Evolutionary conservation across 345 rosid species (phyloP).

Genomic region (Gossypium sturtianum): DNA sequence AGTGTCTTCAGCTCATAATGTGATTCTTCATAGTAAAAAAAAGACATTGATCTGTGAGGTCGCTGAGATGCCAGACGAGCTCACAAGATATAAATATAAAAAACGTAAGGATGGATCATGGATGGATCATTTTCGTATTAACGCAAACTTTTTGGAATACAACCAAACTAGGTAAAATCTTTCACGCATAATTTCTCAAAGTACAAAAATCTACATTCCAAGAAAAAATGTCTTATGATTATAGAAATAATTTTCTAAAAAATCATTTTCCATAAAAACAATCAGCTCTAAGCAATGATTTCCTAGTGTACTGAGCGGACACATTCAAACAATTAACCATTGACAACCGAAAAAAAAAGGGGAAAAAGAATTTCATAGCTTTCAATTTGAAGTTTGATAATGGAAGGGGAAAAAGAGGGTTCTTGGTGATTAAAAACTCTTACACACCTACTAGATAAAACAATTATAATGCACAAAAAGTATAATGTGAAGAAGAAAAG

Average conservation of each 20-base stretch:
- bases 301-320: neutral
- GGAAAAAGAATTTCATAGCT: neutral
- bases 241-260: neutral
- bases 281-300: neutral
- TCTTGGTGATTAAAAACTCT: neutral
- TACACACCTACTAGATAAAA: constrained; percentile 2
- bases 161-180: neutral
- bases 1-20: no score
- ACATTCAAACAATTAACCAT: neutral
- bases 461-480: constrained; percentile 13
- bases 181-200: neutral
- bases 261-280: neutral
- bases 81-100: no score
- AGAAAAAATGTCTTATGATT: no score
- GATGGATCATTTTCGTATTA: no score
- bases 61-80: no score
- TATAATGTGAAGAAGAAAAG: neutral
- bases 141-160: neutral
- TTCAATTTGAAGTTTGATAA: neutral
- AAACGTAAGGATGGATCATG: no score
- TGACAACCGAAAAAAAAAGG: neutral
- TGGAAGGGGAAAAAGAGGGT: neutral
- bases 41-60: no score
- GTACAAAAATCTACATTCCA: neutral
- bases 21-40: no score